Percentiles rank a stretch among this genome's conserved stretches.
Evolutionary conservation across 768 basidiomycete genomes (phyloP).

Genomic region (Candolleomyces aberdarensis): DNA sequence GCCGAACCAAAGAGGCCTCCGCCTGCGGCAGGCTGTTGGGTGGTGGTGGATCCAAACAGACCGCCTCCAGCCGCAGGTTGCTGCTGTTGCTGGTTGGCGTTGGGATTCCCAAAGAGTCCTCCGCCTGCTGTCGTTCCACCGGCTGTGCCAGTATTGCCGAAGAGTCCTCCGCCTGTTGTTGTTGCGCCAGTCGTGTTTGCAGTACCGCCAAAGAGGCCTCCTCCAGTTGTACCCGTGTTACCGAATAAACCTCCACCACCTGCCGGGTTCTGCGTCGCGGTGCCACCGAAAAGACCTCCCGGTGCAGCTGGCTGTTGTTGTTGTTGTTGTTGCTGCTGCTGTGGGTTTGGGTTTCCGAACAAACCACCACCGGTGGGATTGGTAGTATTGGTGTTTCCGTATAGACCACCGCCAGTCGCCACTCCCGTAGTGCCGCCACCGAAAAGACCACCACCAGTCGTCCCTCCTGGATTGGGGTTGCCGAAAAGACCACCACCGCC

Average conservation of each 20-base stretch:
- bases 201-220: slow-evolving; percentile 24
- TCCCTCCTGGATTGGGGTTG: slow-evolving; percentile 6
- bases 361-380: slow-evolving; percentile 13
- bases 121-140: slow-evolving; percentile 9
- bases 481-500: slow-evolving; percentile 28
- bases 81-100: slow-evolving; percentile 12
- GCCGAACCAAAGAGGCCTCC: slow-evolving; percentile 19
- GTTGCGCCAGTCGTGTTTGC: slow-evolving; percentile 8
- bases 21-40: slow-evolving; percentile 13
- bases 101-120: slow-evolving; percentile 22
- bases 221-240: slow-evolving; percentile 14
- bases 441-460: slow-evolving; percentile 10
- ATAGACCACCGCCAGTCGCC: slow-evolving; percentile 14
- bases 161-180: slow-evolving; percentile 18
- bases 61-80: slow-evolving; percentile 14
- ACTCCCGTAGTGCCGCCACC: slow-evolving; percentile 12
- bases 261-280: slow-evolving; percentile 16
- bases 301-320: slow-evolving; percentile 10
- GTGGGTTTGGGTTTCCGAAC: slow-evolving; percentile 9
- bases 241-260: slow-evolving; percentile 16
- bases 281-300: slow-evolving; percentile 24
- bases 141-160: slow-evolving; percentile 19
- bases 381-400: slow-evolving; percentile 12
- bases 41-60: slow-evolving; percentile 23
- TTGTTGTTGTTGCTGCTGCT: slow-evolving; percentile 9